Percentiles rank a stretch among this genome's conserved stretches.
Evolutionary conservation across 148 eudicot species (phyloP).

Genomic region (Selenicereus undatus): DNA sequence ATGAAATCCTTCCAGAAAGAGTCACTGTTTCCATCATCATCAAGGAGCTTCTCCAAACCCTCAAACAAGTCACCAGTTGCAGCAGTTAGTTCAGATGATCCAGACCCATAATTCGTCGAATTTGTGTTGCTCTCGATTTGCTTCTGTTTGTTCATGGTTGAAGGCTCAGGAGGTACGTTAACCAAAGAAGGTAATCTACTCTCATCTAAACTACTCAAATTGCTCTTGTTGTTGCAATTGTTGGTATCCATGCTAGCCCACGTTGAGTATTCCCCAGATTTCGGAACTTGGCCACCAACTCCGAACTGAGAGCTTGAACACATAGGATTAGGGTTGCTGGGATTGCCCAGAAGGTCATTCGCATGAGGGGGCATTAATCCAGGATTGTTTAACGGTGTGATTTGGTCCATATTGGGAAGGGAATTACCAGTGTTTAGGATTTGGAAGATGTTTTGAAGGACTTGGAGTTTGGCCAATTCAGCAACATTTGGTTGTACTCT

Average conservation of each 20-base stretch:
- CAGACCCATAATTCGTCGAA: constrained; percentile 23
- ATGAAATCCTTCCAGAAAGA: constrained; percentile 38
- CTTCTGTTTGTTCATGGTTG: constrained; percentile 14
- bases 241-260: constrained; percentile 13
- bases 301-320: constrained; percentile 20
- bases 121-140: constrained; percentile 34
- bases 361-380: constrained; percentile 16
- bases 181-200: constrained; percentile 40
- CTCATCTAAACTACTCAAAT: constrained; percentile 14
- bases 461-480: constrained; percentile 50
- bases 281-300: constrained; percentile 2
- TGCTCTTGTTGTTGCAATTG: background rate
- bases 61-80: constrained; percentile 32
- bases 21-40: constrained; percentile 40
- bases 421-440: constrained; percentile 28
- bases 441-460: constrained; percentile 50
- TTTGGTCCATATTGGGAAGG: constrained; percentile 9
- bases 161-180: constrained; percentile 27
- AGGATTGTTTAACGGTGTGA: constrained; percentile 12
- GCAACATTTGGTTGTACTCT: constrained; percentile 28
- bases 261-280: background rate
- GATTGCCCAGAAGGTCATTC: constrained; percentile 6
- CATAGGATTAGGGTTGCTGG: constrained; percentile 1
- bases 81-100: constrained; percentile 22
- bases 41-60: constrained; percentile 46